phyloP scores from a whole-genome alignment of 768 basidiomycete species.

The Rubroboletus satanas region DNA sequence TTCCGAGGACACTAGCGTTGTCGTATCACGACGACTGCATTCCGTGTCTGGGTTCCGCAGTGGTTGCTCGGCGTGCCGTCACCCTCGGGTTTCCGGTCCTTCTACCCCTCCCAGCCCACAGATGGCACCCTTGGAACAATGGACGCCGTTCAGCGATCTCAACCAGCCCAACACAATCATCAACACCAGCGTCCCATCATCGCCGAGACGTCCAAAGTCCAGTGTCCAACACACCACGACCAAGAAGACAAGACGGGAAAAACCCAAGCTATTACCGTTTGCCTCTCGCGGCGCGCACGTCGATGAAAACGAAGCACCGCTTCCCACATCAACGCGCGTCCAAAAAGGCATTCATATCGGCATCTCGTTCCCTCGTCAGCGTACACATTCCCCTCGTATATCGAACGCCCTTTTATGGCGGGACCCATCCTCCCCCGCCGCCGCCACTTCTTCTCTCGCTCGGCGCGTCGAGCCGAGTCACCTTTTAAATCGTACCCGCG shows the following conservation, averaged over 20 bases:
- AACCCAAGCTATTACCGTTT: neutral
- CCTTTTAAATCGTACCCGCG: slow-evolving; percentile 8
- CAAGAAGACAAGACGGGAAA: slow-evolving; percentile 11
- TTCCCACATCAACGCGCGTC: neutral
- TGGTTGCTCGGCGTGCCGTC: slow-evolving; percentile 28
- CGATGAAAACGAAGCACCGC: slow-evolving; percentile 22
- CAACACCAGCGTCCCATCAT: neutral
- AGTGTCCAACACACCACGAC: neutral
- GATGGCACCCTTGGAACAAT: neutral
- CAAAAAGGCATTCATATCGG: neutral
- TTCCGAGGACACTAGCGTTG: slow-evolving; percentile 9
- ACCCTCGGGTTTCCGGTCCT: slow-evolving; percentile 13
- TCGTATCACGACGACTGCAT: slow-evolving; percentile 6
- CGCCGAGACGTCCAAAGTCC: neutral
- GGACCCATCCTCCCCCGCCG: neutral
- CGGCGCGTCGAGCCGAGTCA: slow-evolving; percentile 1
- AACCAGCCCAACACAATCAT: neutral
- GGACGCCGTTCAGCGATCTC: neutral
- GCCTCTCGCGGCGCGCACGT: neutral
- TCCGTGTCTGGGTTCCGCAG: slow-evolving; percentile 23
- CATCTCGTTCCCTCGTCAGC: slow-evolving; percentile 15
- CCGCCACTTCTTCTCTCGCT: slow-evolving; percentile 3
- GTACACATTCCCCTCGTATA: slow-evolving; percentile 7
- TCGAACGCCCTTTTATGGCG: slow-evolving; percentile 7
- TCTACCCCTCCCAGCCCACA: slow-evolving; percentile 12